Conservation (phyloP, 176 grass and related monocot species). For the Typha latifolia region DNA sequence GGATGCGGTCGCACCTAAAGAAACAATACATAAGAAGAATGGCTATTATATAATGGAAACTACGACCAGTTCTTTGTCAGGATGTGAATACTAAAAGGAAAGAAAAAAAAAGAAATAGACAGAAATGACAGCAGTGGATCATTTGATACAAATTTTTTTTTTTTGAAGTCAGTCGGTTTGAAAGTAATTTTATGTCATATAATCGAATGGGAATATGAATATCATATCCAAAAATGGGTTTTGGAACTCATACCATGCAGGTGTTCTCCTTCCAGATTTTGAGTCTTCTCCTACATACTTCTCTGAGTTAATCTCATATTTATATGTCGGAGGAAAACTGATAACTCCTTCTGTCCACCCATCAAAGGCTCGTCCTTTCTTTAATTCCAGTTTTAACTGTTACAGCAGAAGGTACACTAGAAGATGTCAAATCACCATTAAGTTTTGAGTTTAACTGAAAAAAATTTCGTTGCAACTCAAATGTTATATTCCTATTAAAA, state of each 20-base stretch:
- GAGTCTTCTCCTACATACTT: conserved; percentile 43
- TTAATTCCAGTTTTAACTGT: conserved; percentile 66
- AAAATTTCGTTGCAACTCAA: too few species aligned
- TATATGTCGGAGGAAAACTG: conserved; percentile 82
- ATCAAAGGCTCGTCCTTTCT: conserved; percentile 57
- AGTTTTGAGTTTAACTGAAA: too few species aligned
- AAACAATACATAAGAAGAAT: not conserved
- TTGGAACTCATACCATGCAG: conserved; percentile 60
- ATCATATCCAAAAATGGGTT: not conserved
- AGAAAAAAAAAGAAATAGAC: too few species aligned
- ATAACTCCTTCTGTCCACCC: conserved; percentile 79
- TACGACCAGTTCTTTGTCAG: not conserved
- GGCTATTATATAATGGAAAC: not conserved
- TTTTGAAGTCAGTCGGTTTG: not conserved
- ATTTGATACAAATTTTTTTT: too few species aligned
- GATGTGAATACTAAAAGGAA: too few species aligned
- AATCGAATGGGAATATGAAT: not conserved
- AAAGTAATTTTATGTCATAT: not conserved
- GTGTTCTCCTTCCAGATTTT: conserved; percentile 61
- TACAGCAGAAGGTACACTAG: conserved; percentile 8
- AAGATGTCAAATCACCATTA: conserved; percentile 2
- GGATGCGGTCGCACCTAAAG: conserved; percentile 77
- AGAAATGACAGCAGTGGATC: too few species aligned
- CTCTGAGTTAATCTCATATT: conserved; percentile 73
- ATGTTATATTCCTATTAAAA: not conserved